Conservation (phyloP, 306 rosid genomes). For the Carpinus fangiana region DNA sequence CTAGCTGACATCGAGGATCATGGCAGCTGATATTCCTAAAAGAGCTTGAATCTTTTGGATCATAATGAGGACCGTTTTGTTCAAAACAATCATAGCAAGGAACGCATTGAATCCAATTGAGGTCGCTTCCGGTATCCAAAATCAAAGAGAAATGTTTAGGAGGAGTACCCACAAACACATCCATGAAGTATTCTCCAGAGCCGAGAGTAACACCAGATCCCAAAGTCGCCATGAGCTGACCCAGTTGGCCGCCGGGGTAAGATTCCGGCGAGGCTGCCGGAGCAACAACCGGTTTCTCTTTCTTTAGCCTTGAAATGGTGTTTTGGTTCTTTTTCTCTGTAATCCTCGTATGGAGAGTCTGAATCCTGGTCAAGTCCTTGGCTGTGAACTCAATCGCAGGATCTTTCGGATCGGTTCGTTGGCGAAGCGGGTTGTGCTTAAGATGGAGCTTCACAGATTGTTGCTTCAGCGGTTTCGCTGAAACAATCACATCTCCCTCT, state of each 20-base stretch:
- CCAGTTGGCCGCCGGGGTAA: constrained; percentile 29
- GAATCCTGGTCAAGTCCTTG: constrained; percentile 74
- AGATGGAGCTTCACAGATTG: constrained; percentile 67
- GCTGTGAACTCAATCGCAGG: constrained; percentile 53
- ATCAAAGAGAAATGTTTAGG: constrained; percentile 85
- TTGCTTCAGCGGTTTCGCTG: constrained; percentile 31
- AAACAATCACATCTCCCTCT: constrained; percentile 15
- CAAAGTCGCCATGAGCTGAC: constrained; percentile 82
- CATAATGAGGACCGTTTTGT: constrained; percentile 79
- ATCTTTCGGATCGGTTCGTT: constrained; percentile 39
- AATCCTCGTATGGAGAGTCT: constrained; percentile 69
- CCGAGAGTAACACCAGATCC: constrained; percentile 95
- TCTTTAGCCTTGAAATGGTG: constrained; percentile 59
- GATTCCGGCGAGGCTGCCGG: constrained; percentile 56
- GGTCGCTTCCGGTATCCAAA: constrained; percentile 96
- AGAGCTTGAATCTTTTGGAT: constrained; percentile 74
- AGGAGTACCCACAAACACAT: constrained; percentile 92
- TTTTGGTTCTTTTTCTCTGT: constrained; percentile 81
- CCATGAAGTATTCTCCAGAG: constrained; percentile 97
- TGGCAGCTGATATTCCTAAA: constrained; percentile 68
- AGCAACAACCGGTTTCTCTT: constrained; percentile 19
- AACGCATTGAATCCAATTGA: constrained; percentile 94
- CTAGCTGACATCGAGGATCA: constrained; percentile 65
- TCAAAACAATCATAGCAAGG: constrained; percentile 93
- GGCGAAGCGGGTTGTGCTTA: constrained; percentile 41